Conservation (phyloP, 2,329 filamentous ascomycete species). For the Aspergillus brunneoviolaceus region DNA sequence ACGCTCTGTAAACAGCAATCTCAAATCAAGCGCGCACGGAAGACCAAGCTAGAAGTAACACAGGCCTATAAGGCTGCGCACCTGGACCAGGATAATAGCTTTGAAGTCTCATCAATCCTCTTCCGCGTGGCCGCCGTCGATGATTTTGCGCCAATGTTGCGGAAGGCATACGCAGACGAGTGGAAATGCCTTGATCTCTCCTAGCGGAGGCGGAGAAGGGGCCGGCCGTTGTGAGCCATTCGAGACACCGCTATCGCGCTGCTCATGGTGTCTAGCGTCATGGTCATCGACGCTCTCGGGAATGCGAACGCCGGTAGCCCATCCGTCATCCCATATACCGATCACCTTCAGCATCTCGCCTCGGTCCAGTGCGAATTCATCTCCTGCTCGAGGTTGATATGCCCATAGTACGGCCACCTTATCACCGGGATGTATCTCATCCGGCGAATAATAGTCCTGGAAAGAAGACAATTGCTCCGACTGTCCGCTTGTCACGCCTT, state of each 20-base stretch:
- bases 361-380: slow-evolving; percentile 89
- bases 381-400: slow-evolving; percentile 87
- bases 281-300: slow-evolving; percentile 85
- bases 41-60: not conserved
- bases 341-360: slow-evolving; percentile 98
- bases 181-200: slow-evolving; percentile 96
- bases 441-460: slow-evolving; percentile 97
- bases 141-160: slow-evolving; percentile 94
- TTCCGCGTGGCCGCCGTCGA: slow-evolving; percentile 69
- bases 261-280: slow-evolving; percentile 71
- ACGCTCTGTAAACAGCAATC: not conserved
- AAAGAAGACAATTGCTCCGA: slow-evolving; percentile 95
- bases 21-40: not conserved
- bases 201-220: slow-evolving; percentile 63
- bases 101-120: slow-evolving; percentile 22
- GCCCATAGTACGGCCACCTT: slow-evolving; percentile 92
- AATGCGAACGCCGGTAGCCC: slow-evolving; percentile 89
- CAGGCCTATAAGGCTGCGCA: not conserved
- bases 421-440: slow-evolving; percentile 90
- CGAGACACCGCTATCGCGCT: slow-evolving; percentile 91
- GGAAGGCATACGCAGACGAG: slow-evolving; percentile 94
- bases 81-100: not conserved
- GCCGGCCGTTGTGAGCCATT: slow-evolving; percentile 66
- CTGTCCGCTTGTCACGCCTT: slow-evolving; percentile 79
- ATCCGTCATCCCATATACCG: slow-evolving; percentile 98